A percentile compares a stretch with the other conserved stretches of the same genome.
phyloP scores from a whole-genome alignment of 495 filamentous ascomycete species.

The Neurospora sublineolata region DNA sequence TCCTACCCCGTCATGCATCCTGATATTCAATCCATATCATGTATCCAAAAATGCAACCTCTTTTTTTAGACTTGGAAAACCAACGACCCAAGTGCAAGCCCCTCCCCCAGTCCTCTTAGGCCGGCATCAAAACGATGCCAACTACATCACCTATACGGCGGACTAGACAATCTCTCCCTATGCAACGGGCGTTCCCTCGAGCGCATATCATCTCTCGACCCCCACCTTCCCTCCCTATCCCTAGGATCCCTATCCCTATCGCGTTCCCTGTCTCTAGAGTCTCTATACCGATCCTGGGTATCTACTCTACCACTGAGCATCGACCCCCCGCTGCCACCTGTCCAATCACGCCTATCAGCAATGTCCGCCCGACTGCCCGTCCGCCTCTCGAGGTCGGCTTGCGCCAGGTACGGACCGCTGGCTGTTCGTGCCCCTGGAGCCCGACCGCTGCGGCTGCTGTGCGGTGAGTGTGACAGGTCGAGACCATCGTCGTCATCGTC shows the following conservation, averaged over 20 bases:
- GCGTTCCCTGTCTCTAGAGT: constrained; percentile 1
- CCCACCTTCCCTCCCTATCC: not conserved
- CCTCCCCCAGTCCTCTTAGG: not conserved
- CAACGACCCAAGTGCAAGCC: not conserved
- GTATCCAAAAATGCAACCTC: not conserved
- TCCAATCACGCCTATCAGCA: constrained; percentile 8
- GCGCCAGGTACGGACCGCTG: not conserved
- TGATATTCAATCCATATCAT: not conserved
- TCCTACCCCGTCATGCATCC: not conserved
- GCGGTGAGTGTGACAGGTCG: not conserved
- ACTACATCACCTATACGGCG: not conserved
- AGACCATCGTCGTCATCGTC: not conserved
- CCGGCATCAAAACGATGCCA: not conserved
- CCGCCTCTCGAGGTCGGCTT: constrained; percentile 14
- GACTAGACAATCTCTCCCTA: not conserved
- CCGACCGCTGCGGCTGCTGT: not conserved
- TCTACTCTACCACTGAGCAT: not conserved
- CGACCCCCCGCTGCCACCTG: not conserved
- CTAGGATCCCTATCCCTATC: constrained; percentile 2
- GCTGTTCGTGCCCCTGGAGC: not conserved
- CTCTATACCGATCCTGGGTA: not conserved
- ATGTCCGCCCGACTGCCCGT: constrained; percentile 24
- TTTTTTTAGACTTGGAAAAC: not conserved
- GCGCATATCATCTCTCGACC: not conserved
- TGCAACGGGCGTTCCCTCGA: not conserved